Evolutionary conservation across 2,329 filamentous ascomycete species (phyloP).

Genomic region (Botrytis paeoniae): DNA sequence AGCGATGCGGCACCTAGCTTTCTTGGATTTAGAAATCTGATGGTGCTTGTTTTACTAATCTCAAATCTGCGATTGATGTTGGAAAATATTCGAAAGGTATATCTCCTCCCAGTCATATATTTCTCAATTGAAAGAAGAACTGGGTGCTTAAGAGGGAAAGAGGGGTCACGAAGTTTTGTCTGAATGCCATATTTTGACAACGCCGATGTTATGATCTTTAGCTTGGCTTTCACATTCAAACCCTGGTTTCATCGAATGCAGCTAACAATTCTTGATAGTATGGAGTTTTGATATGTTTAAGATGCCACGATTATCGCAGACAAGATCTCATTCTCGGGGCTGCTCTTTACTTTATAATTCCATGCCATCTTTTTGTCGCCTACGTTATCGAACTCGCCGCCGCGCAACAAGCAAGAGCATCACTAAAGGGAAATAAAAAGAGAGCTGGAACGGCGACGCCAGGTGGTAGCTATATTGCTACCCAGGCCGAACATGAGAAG

Average conservation of each 20-base stretch:
- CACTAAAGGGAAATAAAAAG: constrained; percentile 54
- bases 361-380: constrained; percentile 84
- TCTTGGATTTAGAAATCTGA: constrained; percentile 89
- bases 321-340: constrained; percentile 75
- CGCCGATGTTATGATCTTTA: background rate
- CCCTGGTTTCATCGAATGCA: background rate
- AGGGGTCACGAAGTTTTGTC: background rate
- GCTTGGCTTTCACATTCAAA: background rate
- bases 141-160: background rate
- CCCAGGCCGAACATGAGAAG: constrained; percentile 50
- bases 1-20: constrained; percentile 73
- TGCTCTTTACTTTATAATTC: constrained; percentile 80
- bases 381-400: constrained; percentile 86
- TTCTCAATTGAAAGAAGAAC: background rate
- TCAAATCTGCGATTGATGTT: constrained; percentile 93
- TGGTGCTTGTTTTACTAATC: constrained; percentile 89
- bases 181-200: background rate
- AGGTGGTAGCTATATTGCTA: constrained; percentile 36
- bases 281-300: constrained; percentile 87
- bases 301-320: constrained; percentile 80
- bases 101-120: background rate
- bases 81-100: constrained; percentile 59
- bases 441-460: constrained; percentile 36
- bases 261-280: constrained; percentile 52
- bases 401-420: constrained; percentile 71